Base-by-base conservation (phyloP, 2,329 filamentous ascomycete genomes). In the Coniosporium tulheliwenetii region DNA sequence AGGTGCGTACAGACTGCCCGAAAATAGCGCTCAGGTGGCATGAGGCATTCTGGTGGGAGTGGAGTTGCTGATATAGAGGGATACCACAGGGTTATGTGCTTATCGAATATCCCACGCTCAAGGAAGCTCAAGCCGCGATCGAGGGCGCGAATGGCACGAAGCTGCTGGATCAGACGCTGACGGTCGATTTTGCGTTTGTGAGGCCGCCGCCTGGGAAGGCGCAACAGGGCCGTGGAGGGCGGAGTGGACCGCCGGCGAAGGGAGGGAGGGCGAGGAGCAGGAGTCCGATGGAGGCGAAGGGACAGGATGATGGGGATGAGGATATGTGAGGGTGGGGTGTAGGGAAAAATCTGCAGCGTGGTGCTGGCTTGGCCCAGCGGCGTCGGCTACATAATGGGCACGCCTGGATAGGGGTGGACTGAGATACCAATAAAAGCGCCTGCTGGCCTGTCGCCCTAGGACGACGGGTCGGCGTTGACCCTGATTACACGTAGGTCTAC, bases 181-280 rank as follows among this genome's bases (percentile, higher is more conserved):
- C 73, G 44, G 83, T 89, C 45, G 84, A 91, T 63, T 91, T 86
- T 61, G 85, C 83, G 1, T 91, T 91, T 56, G 84, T 91, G 44
- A 69, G 84, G 38, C 84, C 84, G 43, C 83, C 83, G 12, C 81
- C 79, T 13, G 71, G 67, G 42, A 78, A 77, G 56, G 64, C 51
- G 29, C 53, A 53, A 19, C 50, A 56, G 50, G 10, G 48, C 54
- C 48, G 49, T 48, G 19, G 48, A 52, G 51, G 45, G 54, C 51
- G 35, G 54, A 49, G 36, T 54, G 50, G 13, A 54, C 50, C 9
- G 53, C 33, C 34, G 44, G 37, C 44, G 39, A 35, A 43, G 37
- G 35, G 48, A 7, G 54, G 52, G 14, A 56, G 61, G 44, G 55
- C 57, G 16, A 55, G 64, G 41, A 67, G 64, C 49, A 54, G 62